Base-by-base conservation (phyloP, 495 filamentous ascomycete species). In the Aspergillus haitiensis region DNA sequence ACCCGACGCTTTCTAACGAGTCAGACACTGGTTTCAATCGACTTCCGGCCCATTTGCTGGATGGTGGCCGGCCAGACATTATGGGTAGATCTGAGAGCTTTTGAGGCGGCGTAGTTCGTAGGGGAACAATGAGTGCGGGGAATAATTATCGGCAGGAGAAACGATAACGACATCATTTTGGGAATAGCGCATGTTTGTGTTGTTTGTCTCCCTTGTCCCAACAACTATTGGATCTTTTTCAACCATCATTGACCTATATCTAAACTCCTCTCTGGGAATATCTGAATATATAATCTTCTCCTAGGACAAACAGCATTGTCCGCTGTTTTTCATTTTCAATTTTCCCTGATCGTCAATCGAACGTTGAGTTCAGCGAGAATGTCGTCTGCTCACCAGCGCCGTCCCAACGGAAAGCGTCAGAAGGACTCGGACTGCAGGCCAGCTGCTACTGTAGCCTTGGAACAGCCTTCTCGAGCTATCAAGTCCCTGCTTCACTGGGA, bases 1-100 rank as follows among this genome's bases (percentile, higher is more conserved):
- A 80, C 3, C 92, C 93, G 58, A 92, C 88, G 40, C 76, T 77
- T 58, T 91, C 88, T 34, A 97, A 77, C 12, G 89, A 82, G 70
- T 97, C 92, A 21, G 84, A 79, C 49, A 84, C 81, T 5, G 88
- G 84, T 70, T 88, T 91, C 53, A 96, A 74, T 54, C 92, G 86
- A 62, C 83, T 87, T 78, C 85, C 69, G 15, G 64, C 61, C 53
- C 50, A 58, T 58, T 64, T 67, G 21, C 54, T 55, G 35, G 64
- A 53, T 39, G 64, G 61, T 58, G 68, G 39, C 51, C 56, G 63
- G 49, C 35, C 49, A 49, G 37, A 32, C 27, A 35, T 47, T 35
- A 40, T n/a, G 16, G 47, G 50, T 47, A 40, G 46, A 39, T 39
- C 44, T 47, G n/a, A 31, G 55, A 15, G 34, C 45, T 58, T 13